Conservation (phyloP, 139 green algal species). For the Tetraselmis striata region DNA sequence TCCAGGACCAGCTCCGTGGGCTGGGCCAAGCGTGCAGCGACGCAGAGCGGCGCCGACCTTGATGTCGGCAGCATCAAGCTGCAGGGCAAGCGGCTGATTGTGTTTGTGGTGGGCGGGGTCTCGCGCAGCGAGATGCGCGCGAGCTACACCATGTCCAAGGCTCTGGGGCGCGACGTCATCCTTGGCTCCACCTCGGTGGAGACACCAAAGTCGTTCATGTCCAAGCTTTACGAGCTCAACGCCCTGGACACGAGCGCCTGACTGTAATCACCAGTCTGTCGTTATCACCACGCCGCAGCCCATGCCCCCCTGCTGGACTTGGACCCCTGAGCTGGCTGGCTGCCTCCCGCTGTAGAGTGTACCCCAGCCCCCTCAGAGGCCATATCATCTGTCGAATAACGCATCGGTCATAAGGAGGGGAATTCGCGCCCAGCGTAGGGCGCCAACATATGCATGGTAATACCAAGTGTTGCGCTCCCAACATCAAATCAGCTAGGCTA, state of each 20-base stretch:
- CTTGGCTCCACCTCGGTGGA: conserved; percentile 72
- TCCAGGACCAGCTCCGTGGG: conserved; percentile 25
- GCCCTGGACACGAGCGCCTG: neutral
- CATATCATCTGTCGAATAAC: no score
- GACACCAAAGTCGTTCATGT: conserved; percentile 56
- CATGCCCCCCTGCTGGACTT: no score
- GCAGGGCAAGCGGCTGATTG: conserved; percentile 53
- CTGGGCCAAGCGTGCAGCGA: conserved; percentile 26
- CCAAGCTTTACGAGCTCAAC: conserved; percentile 38
- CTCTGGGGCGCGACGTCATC: conserved; percentile 65
- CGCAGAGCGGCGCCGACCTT: neutral
- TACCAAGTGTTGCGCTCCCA: no score
- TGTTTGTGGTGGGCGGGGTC: conserved; percentile 83
- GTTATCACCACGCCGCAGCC: no score
- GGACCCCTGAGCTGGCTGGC: no score
- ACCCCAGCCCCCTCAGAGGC: no score
- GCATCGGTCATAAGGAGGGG: no score
- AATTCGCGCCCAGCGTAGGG: no score
- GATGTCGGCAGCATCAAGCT: conserved; percentile 3
- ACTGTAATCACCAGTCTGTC: no score
- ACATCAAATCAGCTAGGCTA: no score
- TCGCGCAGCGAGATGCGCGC: conserved; percentile 51
- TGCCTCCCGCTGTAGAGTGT: no score
- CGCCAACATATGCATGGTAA: no score
- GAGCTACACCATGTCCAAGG: conserved; percentile 32